phyloP scores from a whole-genome alignment of 192 early-diverging fungal genomes.

The Glomus cerebriforme region DNA sequence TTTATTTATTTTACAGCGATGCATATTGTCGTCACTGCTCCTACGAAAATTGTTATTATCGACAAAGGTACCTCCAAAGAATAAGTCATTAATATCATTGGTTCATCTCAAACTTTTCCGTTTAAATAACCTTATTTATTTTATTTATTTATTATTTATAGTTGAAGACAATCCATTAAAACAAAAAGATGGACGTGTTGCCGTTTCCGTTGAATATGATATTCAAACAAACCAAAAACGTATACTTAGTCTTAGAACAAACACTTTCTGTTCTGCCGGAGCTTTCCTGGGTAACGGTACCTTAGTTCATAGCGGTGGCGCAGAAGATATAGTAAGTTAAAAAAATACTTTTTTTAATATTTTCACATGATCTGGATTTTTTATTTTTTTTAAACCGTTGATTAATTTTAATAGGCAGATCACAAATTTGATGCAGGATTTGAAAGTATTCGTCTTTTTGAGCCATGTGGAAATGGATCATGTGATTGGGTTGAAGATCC shows the following conservation, averaged over 20 bases:
- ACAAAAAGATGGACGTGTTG: slow-evolving; percentile 43
- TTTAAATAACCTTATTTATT: not conserved
- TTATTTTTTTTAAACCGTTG: too few relatives aligned
- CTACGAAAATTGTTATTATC: slow-evolving; percentile 56
- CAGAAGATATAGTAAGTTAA: slow-evolving; percentile 35
- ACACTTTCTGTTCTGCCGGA: slow-evolving; percentile 60
- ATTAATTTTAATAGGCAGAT: too few relatives aligned
- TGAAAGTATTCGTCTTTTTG: slow-evolving; percentile 49
- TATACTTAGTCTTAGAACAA: slow-evolving; percentile 47
- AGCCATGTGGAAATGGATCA: slow-evolving; percentile 43
- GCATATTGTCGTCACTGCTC: slow-evolving; percentile 44
- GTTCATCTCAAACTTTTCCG: too few relatives aligned
- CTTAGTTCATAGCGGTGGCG: slow-evolving; percentile 54
- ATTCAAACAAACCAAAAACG: slow-evolving; percentile 43
- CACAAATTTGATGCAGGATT: slow-evolving; percentile 36
- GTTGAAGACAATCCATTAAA: slow-evolving; percentile 49
- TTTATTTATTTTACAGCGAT: slow-evolving; percentile 42
- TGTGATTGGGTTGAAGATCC: slow-evolving; percentile 53
- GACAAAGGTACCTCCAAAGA: slow-evolving; percentile 51
- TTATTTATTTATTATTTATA: not conserved
- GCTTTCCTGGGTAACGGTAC: slow-evolving; percentile 55
- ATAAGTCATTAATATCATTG: too few relatives aligned
- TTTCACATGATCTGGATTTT: not conserved
- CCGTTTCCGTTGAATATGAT: slow-evolving; percentile 53
- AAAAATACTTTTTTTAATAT: not conserved